Base-by-base conservation (phyloP, 2,329 filamentous ascomycete genomes). In the Cercospora canescens region DNA sequence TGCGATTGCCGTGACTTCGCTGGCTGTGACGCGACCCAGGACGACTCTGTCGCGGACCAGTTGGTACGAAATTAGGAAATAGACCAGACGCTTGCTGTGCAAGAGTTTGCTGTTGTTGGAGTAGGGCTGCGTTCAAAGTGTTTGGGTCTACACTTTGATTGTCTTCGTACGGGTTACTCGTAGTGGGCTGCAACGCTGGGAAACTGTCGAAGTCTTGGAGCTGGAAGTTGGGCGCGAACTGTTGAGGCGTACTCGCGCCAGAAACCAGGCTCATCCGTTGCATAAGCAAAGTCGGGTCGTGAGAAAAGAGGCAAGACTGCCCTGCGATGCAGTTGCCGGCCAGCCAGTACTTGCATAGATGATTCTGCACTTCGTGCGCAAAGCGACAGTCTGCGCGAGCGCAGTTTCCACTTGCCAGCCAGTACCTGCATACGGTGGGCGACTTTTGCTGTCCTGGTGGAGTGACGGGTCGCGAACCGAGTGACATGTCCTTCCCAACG, bases 281-380 rank as follows among this genome's bases (percentile, higher is more conserved):
- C 81, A 97, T 88, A 14, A 97, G 86, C 71, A 93, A 88, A 1
- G 93, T 88, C 2, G 95, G 95, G 73, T 99, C 95, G 79, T 99
- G 95, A 14, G 94, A 98, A 81, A 99, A 99, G 66, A 97, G 92
- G 79, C 95, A 99, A 3, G 93, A 94, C 64, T 93, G 90, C 37
- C 95, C 94, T 21, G 95, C 95, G 35, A 99, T 86, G 77, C 95
- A 99, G 74, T 94, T 97, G 1, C 95, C 95, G 81, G 93, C 93
- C 61, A 99, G 86, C 92, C 94, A 99, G 78, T 98, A 98, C 92
- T 98, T 98, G 94, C 95, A 99, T 68, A 99, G 87, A 75, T 97
- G 95, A 76, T 92, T 96, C 76, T 92, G 96, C 52, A 97, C 86
- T 78, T 99, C 94, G 79, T 99, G 95, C 72, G 94, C 97, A 80